Evolutionary conservation across 192 early-diverging fungal genomes (phyloP).

Genomic region (Gryganskiella cystojenkinii): DNA sequence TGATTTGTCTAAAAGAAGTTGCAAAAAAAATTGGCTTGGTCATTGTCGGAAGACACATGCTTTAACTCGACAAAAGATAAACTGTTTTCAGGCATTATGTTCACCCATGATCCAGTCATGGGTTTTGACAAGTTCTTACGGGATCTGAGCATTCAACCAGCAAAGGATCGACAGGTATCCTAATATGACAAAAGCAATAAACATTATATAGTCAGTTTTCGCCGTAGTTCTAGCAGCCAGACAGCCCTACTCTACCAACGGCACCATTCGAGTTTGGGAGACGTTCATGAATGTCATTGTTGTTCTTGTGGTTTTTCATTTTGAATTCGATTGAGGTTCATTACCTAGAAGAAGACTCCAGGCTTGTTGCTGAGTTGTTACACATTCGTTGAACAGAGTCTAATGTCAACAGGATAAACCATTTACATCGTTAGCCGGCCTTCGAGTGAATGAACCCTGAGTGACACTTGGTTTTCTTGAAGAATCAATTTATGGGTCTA

Average conservation of each 20-base stretch:
- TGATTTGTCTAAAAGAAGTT: conserved; percentile 50
- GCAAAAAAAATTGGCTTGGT: not conserved
- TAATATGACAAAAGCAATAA: not conserved
- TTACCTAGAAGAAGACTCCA: conserved; percentile 54
- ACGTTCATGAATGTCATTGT: too few species aligned
- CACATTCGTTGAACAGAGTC: conserved; percentile 63
- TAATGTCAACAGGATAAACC: conserved; percentile 12
- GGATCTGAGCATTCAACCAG: conserved; percentile 81
- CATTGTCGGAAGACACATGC: not conserved
- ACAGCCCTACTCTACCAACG: too few species aligned
- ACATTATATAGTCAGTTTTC: not conserved
- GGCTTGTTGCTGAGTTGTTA: conserved; percentile 52
- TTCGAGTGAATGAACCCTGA: too few species aligned
- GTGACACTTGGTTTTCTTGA: too few species aligned
- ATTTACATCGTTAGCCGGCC: too few species aligned
- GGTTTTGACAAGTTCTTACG: too few species aligned
- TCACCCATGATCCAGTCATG: too few species aligned
- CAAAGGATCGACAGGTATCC: conserved; percentile 72
- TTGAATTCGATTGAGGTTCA: not conserved
- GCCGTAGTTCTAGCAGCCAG: not conserved
- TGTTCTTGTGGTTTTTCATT: too few species aligned
- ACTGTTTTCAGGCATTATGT: too few species aligned
- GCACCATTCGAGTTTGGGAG: too few species aligned
- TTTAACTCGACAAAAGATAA: too few species aligned
- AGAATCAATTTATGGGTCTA: not conserved